Evolutionary conservation across 441 rosid genomes (phyloP).

Genomic region (Jatropha multifida): DNA sequence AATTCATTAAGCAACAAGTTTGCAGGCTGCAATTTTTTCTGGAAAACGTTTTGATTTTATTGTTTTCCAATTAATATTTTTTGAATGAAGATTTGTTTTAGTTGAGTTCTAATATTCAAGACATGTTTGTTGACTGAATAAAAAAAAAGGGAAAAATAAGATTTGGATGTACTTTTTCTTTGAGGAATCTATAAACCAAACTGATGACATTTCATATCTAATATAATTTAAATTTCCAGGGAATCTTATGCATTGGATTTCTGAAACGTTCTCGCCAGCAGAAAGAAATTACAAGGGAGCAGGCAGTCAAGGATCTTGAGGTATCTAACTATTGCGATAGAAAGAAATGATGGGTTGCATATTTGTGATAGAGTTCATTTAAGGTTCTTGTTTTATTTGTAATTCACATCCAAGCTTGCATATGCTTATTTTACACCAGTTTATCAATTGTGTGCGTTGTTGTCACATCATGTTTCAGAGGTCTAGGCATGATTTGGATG

Average conservation of each 20-base stretch:
- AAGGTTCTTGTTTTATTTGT: background rate
- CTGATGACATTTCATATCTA: background rate
- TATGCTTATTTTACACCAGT: background rate
- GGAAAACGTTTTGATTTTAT: background rate
- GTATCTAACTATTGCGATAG: conserved; percentile 32
- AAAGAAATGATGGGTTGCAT: background rate
- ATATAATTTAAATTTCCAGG: conserved; percentile 36
- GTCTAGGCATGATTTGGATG: background rate
- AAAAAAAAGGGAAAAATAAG: background rate
- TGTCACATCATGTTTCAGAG: background rate
- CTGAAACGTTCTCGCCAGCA: conserved; percentile 71
- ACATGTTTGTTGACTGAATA: background rate
- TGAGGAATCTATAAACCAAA: background rate
- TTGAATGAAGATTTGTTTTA: background rate
- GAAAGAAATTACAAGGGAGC: conserved; percentile 68
- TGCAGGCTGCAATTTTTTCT: background rate
- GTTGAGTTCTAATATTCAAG: background rate
- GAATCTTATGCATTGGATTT: conserved; percentile 76
- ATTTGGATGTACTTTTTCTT: background rate
- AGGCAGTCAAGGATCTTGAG: conserved; percentile 81
- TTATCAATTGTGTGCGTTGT: background rate
- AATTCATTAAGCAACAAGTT: background rate
- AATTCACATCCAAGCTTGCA: conserved; percentile 1
- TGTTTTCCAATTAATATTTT: background rate
- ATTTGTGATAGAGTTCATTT: background rate